Evolutionary conservation across 768 basidiomycete genomes (phyloP).

Genomic region (Serpula lacrymans): DNA sequence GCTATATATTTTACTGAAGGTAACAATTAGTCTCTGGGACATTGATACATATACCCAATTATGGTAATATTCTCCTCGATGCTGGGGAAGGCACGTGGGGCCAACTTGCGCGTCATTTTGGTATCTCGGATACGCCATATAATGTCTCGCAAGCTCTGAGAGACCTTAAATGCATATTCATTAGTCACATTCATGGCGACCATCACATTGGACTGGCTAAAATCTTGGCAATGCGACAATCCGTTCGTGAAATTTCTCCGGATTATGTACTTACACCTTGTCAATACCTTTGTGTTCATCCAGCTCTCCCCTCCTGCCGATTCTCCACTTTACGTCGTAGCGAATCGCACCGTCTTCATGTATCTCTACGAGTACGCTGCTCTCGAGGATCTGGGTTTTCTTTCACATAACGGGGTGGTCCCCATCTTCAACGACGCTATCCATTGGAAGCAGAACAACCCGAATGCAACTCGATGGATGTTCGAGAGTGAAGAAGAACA

Average conservation of each 20-base stretch:
- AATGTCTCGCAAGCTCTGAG: slow-evolving; percentile 59
- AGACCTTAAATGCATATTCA: slow-evolving; percentile 75
- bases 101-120: slow-evolving; percentile 78
- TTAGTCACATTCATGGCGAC: slow-evolving; percentile 91
- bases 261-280: background rate
- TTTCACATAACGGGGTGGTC: slow-evolving; percentile 49
- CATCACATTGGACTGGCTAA: slow-evolving; percentile 84
- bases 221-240: slow-evolving; percentile 65
- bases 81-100: slow-evolving; percentile 92
- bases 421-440: slow-evolving; percentile 53
- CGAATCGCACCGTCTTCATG: slow-evolving; percentile 49
- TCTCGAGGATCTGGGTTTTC: slow-evolving; percentile 68
- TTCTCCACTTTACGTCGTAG: slow-evolving; percentile 70
- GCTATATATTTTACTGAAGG: background rate
- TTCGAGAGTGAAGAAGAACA: slow-evolving; percentile 33
- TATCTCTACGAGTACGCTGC: slow-evolving; percentile 73
- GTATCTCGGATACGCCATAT: slow-evolving; percentile 34
- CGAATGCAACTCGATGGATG: slow-evolving; percentile 35
- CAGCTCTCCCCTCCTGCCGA: slow-evolving; percentile 63
- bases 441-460: slow-evolving; percentile 40
- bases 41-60: slow-evolving; percentile 67
- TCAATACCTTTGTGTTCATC: slow-evolving; percentile 3
- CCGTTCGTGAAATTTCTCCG: slow-evolving; percentile 40
- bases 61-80: slow-evolving; percentile 80
- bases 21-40: slow-evolving; percentile 61